A percentile compares a stretch with the other conserved stretches of the same genome.
Evolutionary conservation across 768 basidiomycete genomes (phyloP).

Genomic region (Leccinum subtestaceum): DNA sequence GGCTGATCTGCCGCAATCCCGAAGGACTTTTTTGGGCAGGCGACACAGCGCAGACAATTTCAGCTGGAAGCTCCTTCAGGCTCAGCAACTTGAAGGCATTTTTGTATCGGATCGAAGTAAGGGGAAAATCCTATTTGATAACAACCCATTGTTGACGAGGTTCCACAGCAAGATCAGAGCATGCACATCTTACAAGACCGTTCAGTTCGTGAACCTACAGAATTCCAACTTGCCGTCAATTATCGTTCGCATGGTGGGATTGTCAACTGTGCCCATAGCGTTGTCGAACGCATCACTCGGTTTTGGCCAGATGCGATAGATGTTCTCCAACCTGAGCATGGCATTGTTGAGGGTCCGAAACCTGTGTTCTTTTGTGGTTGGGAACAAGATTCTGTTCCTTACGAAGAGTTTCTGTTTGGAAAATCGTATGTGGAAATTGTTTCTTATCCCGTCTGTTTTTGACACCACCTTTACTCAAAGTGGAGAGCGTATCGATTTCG

Average conservation of each 20-base stretch:
- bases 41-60: constrained; percentile 78
- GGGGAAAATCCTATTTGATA: not conserved
- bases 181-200: constrained; percentile 9
- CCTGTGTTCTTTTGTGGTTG: constrained; percentile 58
- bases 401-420: constrained; percentile 59
- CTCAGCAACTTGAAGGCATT: constrained; percentile 73
- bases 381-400: constrained; percentile 40
- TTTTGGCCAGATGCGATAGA: constrained; percentile 71
- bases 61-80: constrained; percentile 67
- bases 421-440: constrained; percentile 35
- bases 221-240: constrained; percentile 61
- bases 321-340: constrained; percentile 50
- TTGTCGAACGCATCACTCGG: constrained; percentile 55
- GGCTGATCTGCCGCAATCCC: constrained; percentile 57
- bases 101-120: constrained; percentile 59
- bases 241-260: constrained; percentile 75
- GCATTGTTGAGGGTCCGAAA: constrained; percentile 50
- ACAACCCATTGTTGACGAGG: not conserved
- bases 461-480: constrained; percentile 27
- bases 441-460: constrained; percentile 1
- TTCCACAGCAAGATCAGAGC: constrained; percentile 21
- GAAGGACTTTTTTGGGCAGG: constrained; percentile 77
- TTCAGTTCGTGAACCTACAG: constrained; percentile 26
- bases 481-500: constrained; percentile 52
- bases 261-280: constrained; percentile 62